Evolutionary conservation across 768 basidiomycete species (phyloP), one percentile per base, ranked within the genome.

Genomic region (Boletus vinaceobasis): DNA sequence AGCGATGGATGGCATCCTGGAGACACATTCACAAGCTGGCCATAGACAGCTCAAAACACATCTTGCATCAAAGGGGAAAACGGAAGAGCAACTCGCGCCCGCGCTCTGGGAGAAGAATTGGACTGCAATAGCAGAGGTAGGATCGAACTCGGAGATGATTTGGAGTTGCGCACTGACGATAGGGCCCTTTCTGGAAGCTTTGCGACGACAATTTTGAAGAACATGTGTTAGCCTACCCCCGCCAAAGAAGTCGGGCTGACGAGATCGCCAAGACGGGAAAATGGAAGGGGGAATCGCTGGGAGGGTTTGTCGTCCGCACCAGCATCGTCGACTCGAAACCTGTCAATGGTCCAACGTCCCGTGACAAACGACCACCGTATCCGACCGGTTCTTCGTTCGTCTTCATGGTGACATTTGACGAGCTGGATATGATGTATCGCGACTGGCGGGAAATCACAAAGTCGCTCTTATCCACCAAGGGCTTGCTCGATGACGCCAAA

Each of bases 391-490:
- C 88, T 2, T 87, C 92, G 0, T 96, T 98, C 78, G 98, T 99
- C 80, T 98, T 97, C 85, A 99, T 98, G 68, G 80, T 98, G 75
- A 99, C 98, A 69, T 98, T 98, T 71, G 94, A 98, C 71, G 93
- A 98, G 66, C 96, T 96, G 3, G 98, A 99, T 69, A 86, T 98
- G 81, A 95, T 96, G 85, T 98, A 97, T 73, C 87, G 97, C 52
- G 91, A 95, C 67, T 98, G 94, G 93, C 81, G 96, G 52, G 96
- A 98, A 72, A 79, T 95, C 49, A 98, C 97, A 7, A 90, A 91
- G 68, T 71, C 69, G 13, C 75, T 96, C 19, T 75, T 94, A 9
- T 63, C 73, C 7, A 59, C 73, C 42, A 71, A 76, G 39, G 64
- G 60, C 48, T 59, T 65, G 37, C 64, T 61, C 48, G 70, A 56